Percentiles rank a stretch among this genome's conserved stretches.
phyloP scores from a whole-genome alignment of 176 grass and related monocot genomes.

The Rhynchospora tenuis region DNA sequence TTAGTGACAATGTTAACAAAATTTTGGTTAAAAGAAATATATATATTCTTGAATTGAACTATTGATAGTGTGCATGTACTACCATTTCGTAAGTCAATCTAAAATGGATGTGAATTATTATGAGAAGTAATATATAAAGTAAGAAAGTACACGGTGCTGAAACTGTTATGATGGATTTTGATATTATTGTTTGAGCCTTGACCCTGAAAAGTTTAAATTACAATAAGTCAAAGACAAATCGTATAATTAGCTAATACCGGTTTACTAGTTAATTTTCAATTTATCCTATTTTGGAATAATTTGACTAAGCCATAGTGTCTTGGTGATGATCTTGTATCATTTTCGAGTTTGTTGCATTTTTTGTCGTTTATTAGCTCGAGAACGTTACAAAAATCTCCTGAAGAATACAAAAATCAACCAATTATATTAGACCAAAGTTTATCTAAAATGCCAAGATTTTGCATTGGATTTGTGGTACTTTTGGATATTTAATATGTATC shows the following conservation, averaged over 20 bases:
- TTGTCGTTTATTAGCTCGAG: no score
- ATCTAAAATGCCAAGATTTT: no score
- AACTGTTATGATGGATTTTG: no score
- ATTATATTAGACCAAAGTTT: no score
- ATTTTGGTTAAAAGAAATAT: background rate
- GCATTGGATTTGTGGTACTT: no score
- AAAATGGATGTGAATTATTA: background rate
- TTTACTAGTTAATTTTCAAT: no score
- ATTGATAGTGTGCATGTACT: background rate
- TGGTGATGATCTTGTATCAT: no score
- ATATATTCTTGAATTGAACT: background rate
- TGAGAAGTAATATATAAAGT: background rate
- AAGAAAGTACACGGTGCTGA: background rate
- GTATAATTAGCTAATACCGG: background rate
- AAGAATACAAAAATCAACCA: no score
- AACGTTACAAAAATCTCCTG: no score
- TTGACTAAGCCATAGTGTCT: no score
- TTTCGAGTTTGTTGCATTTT: no score
- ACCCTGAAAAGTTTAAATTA: background rate
- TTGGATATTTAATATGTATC: no score
- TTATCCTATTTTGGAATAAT: background rate
- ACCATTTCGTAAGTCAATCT: background rate
- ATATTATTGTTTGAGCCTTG: background rate
- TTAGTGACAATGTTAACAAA: background rate
- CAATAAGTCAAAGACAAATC: background rate